Base-by-base conservation (phyloP, 2,329 filamentous ascomycete genomes). In the Colletotrichum nymphaeae region DNA sequence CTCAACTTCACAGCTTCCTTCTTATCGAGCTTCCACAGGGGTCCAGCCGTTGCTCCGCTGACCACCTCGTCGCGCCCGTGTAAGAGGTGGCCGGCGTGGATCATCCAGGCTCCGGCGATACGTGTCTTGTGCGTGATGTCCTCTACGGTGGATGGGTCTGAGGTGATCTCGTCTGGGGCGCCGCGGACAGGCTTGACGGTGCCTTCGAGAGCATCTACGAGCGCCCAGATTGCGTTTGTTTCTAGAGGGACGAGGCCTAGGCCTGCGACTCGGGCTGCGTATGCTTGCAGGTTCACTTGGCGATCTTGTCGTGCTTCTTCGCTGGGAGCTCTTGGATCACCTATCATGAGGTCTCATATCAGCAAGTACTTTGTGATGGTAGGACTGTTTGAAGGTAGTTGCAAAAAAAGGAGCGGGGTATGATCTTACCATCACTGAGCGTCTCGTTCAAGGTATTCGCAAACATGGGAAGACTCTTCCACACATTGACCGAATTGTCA, bases 11-110 rank as follows among this genome's bases (percentile, higher is more conserved):
- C 22, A 2, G 64, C 68, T 30, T 76, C 69, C 42, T 69, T 75
- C 76, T 77, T 78, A 5, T 53, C 26, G 1, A 76, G 64, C 28
- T 52, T 70, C 76, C 75, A 78, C 1, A 76, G 57, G 26, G 75
- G 77, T 1, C 76, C 76, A 1, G 75, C 75, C 19, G 66, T 75
- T 16, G 75, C 74, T 0, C 70, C 74, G 1, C 30, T 12, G 1
- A 37, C 26, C 30, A 28, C 30, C 56, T 37, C 9, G 7, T 37
- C 5, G 19, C 56, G 30, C n/a, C 56, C 56, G 9, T 35, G 56
- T 22, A 58, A 24, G 28, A 58, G 19, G 7, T 37, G 56, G 26
- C 56, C n/a, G 30, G 56, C 56, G 30, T 58, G 56, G 30, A 37
- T 22, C 56, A 58, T 35, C 56, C 30, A 35, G 2, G 56, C 14